phyloP scores from a whole-genome alignment of 345 rosid genomes.

The Boechera stricta region DNA sequence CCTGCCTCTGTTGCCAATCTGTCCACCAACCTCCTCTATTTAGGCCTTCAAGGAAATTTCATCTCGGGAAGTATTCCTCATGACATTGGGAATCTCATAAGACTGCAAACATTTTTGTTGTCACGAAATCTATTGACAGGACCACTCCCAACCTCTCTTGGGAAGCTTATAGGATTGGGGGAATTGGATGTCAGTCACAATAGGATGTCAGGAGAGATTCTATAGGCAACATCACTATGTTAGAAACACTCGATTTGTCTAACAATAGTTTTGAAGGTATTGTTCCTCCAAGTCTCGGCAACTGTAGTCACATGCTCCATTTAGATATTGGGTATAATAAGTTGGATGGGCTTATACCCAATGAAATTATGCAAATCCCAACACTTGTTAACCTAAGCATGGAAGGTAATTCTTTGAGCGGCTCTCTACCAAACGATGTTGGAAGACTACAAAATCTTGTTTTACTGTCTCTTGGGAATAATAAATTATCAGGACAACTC shows the following conservation, averaged over 20 bases:
- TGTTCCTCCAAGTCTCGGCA: neutral
- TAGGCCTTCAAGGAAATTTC: neutral
- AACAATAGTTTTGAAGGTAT: conserved; percentile 14
- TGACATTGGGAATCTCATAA: neutral
- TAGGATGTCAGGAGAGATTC: neutral
- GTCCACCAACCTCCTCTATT: accelerated
- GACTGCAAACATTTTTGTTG: neutral
- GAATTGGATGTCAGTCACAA: neutral
- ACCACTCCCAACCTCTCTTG: conserved; percentile 12
- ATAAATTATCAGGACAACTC: neutral
- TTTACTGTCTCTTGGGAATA: neutral
- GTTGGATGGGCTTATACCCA: conserved; percentile 9
- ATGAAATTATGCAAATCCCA: neutral
- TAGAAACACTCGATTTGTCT: neutral
- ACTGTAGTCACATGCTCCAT: neutral
- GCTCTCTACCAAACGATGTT: neutral
- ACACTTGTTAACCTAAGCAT: neutral
- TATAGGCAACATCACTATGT: conserved; percentile 1
- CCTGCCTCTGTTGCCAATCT: neutral
- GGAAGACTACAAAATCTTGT: neutral
- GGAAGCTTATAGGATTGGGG: neutral
- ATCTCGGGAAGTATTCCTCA: neutral
- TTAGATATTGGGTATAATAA: neutral
- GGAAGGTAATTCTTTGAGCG: neutral
- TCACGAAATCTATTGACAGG: neutral